phyloP scores from a whole-genome alignment of 73 alveolate species.

The Tetrahymena borealis region DNA sequence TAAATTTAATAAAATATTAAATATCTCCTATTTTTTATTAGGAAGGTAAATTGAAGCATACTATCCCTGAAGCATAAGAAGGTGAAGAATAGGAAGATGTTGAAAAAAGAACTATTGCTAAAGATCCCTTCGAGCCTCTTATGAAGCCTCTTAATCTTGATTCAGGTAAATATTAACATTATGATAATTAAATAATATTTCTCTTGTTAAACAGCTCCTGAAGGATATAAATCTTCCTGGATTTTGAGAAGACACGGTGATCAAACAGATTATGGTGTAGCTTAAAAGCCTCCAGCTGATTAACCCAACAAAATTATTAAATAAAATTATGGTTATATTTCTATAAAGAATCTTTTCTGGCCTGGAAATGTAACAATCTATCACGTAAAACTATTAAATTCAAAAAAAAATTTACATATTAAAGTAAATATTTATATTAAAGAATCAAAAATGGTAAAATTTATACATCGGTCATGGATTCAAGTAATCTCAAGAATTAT shows the following conservation, averaged over 20 bases:
- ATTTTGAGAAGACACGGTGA: slow-evolving; percentile 30
- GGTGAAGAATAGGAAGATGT: slow-evolving; percentile 42
- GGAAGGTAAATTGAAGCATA: slow-evolving; percentile 47
- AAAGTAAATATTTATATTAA: background rate
- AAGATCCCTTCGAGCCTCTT: slow-evolving; percentile 46
- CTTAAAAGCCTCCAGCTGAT: slow-evolving; percentile 25
- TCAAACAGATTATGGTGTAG: slow-evolving; percentile 46
- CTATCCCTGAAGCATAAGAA: slow-evolving; percentile 38
- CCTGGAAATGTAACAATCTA: slow-evolving; percentile 45
- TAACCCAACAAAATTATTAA: slow-evolving; percentile 22
- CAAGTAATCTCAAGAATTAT: slow-evolving; percentile 7
- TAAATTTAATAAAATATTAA: background rate
- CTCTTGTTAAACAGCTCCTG: slow-evolving; percentile 28
- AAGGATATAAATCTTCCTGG: slow-evolving; percentile 40
- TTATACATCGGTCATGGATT: slow-evolving; percentile 43
- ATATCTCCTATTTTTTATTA: background rate
- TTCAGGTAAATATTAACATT: background rate
- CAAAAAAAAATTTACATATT: background rate
- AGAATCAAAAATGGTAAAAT: slow-evolving; percentile 19
- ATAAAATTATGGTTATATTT: slow-evolving; percentile 34
- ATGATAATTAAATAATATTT: background rate
- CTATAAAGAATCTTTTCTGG: slow-evolving; percentile 44
- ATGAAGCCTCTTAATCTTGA: slow-evolving; percentile 39
- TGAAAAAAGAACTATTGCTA: slow-evolving; percentile 39
- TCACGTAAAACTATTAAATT: background rate